Evolutionary conservation across 129 eudicot species (phyloP).

Genomic region (Silybum marianum): DNA sequence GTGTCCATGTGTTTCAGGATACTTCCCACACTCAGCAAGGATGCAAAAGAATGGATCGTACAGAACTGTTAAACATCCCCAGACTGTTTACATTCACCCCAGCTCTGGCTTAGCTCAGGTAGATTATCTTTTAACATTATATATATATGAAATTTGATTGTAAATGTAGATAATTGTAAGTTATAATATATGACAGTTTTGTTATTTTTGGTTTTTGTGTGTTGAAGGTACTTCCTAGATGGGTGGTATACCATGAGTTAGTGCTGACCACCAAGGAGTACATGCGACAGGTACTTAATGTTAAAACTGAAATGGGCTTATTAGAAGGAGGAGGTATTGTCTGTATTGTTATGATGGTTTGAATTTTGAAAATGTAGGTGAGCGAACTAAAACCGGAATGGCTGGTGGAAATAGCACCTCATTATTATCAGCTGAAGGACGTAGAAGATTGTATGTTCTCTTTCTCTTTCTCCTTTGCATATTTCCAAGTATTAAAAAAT

Average conservation of each 20-base stretch:
- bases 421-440: slow-evolving; percentile 81
- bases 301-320: not conserved
- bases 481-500: not conserved
- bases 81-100: slow-evolving; percentile 73
- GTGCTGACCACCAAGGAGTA: slow-evolving; percentile 76
- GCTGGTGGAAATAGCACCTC: slow-evolving; percentile 97
- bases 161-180: not conserved
- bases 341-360: not conserved
- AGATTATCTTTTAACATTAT: not conserved
- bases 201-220: slow-evolving; percentile 13
- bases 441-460: slow-evolving; percentile 70
- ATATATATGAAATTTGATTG: no score
- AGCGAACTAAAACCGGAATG: slow-evolving; percentile 90
- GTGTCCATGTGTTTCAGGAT: slow-evolving; percentile 37
- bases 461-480: slow-evolving; percentile 14
- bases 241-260: slow-evolving; percentile 77
- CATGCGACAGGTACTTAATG: slow-evolving; percentile 63
- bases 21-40: slow-evolving; percentile 72
- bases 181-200: not conserved
- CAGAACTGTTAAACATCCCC: slow-evolving; percentile 71
- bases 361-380: slow-evolving; percentile 42
- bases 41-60: slow-evolving; percentile 71
- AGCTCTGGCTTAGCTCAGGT: slow-evolving; percentile 83
- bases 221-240: slow-evolving; percentile 64
- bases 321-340: not conserved